Evolutionary conservation across 2,329 filamentous ascomycete species (phyloP), one percentile per base, ranked within the genome.

Genomic region (Atkinsonella hypoxylon): DNA sequence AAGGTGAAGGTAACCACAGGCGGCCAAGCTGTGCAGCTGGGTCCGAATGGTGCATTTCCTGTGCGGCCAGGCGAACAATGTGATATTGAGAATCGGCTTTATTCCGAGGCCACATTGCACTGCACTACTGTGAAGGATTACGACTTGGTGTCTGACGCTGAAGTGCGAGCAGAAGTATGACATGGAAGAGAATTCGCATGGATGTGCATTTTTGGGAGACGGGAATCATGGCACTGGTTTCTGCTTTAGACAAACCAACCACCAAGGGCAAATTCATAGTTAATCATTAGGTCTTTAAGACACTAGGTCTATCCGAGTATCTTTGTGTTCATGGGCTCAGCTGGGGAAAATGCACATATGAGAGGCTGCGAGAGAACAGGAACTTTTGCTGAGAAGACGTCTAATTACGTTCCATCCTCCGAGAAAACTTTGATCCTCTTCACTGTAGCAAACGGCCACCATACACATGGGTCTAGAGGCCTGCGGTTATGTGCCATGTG

Each of bases 81-180:
- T 54, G 61, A 58, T 17, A 66, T 70, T 4, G 61, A 66, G 51
- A 78, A 78, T 53, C 60, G 62, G 32, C 57, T 70, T 0, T 76
- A 77, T 51, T 41, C 67, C 3, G 70, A 76, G 51, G 67, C 70
- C 0, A 62, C 67, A 17, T 53, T 77, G 40, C 70, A 74, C 50
- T 66, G 71, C 48, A 67, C 65, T 3, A 64, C 66, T 5, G 56
- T 70, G 20, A 51, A 50, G 13, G 53, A 58, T 12, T 61, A 61
- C 30, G 54, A 53, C 15, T 18, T 22, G 44, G 42, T 20, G 43
- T 26, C 26, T 26, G 26, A 6, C 6, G 26, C 5, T 8, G 26
- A 26, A 26, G 1, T 1, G 26, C 26, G 26, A 26, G 26, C 26
- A 26, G 26, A 26, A 26, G 26, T 26, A 26, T 5, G 47, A 11